Conservation (phyloP, 1,139 yeast genomes). For the Yamadazyma atlantica region DNA sequence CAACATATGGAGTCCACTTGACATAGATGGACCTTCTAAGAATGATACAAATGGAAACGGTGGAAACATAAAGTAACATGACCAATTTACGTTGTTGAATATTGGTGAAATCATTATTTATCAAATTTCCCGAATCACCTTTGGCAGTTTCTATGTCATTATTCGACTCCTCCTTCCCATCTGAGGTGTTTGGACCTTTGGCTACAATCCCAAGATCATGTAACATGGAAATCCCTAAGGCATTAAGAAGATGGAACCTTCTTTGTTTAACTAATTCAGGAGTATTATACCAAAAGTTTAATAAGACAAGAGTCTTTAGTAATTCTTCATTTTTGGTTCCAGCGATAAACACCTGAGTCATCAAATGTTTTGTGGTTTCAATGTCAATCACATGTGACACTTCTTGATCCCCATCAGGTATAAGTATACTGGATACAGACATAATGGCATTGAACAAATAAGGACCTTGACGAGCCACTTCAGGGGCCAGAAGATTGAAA, state of each 20-base stretch:
- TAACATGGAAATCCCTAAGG: conserved; percentile 65
- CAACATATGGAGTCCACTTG: conserved; percentile 61
- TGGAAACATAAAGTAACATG: conserved; percentile 47
- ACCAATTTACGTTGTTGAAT: conserved; percentile 45
- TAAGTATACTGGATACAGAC: conserved; percentile 54
- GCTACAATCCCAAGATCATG: conserved; percentile 77
- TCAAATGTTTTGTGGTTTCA: conserved; percentile 55
- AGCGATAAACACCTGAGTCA: conserved; percentile 62
- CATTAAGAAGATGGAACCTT: conserved; percentile 68
- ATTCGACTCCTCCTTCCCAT: neutral
- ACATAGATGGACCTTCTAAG: conserved; percentile 52
- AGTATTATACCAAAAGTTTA: conserved; percentile 78
- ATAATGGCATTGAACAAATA: conserved; percentile 63
- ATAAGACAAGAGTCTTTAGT: conserved; percentile 57
- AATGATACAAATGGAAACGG: conserved; percentile 55
- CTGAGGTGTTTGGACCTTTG: conserved; percentile 14
- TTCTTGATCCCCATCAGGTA: conserved; percentile 32
- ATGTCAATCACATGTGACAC: conserved; percentile 49
- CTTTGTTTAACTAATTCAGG: conserved; percentile 81
- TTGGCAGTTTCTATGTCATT: neutral
- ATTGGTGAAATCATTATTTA: conserved; percentile 15
- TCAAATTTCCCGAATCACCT: conserved; percentile 2
- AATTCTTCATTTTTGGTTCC: conserved; percentile 77
- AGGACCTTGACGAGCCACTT: conserved; percentile 54
- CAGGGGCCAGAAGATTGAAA: conserved; percentile 39